Evolutionary conservation across 331 rosid species (phyloP).

Genomic region (Pyrus hybrid): DNA sequence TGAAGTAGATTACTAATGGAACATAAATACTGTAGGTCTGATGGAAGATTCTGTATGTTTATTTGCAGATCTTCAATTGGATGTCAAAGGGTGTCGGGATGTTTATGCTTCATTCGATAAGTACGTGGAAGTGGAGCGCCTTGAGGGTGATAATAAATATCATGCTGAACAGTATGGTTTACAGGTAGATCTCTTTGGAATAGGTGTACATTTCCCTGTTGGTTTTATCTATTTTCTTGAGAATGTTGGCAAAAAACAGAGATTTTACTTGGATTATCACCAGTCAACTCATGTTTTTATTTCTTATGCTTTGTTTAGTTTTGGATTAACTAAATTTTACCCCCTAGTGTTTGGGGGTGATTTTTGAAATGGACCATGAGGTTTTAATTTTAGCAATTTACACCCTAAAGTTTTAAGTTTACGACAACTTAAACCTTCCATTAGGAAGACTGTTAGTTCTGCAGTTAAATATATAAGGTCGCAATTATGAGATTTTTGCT

Average conservation of each 20-base stretch:
- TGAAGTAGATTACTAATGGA: background rate
- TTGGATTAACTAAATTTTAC: background rate
- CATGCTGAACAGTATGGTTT: conserved; percentile 75
- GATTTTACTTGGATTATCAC: background rate
- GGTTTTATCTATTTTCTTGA: background rate
- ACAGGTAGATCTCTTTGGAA: conserved; percentile 29
- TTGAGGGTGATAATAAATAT: conserved; percentile 85
- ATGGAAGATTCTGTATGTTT: conserved; percentile 1
- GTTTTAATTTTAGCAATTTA: background rate
- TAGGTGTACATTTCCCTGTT: background rate
- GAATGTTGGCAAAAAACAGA: background rate
- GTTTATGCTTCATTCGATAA: conserved; percentile 87
- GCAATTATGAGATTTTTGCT: background rate
- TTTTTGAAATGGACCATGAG: background rate
- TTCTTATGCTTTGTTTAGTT: background rate
- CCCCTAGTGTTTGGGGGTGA: background rate
- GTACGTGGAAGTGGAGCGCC: conserved; percentile 77
- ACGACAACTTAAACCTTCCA: background rate
- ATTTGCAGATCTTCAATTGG: conserved; percentile 71
- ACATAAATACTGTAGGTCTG: background rate
- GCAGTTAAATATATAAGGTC: background rate
- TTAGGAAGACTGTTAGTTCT: background rate
- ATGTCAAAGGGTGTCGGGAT: conserved; percentile 81
- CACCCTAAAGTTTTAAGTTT: background rate
- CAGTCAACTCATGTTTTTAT: background rate